Evolutionary conservation across 768 basidiomycete genomes (phyloP).

Genomic region (Arthromyces matolae): DNA sequence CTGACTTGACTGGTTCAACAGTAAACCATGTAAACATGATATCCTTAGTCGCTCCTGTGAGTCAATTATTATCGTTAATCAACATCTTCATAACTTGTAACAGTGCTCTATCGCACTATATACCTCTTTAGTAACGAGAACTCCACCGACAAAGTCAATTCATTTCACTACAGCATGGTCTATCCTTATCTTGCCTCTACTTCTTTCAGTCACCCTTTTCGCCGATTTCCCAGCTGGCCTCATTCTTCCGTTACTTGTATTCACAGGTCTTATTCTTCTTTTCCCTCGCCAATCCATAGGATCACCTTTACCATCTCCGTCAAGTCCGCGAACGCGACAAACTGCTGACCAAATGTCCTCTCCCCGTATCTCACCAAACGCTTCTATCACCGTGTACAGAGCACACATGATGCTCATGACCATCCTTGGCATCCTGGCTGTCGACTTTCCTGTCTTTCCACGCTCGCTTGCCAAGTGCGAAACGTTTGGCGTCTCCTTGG

Average conservation of each 20-base stretch:
- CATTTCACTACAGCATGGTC: constrained; percentile 52
- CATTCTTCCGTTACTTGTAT: constrained; percentile 43
- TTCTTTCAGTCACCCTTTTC: constrained; percentile 77
- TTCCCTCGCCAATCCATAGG: constrained; percentile 39
- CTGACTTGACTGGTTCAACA: constrained; percentile 67
- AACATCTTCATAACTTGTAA: background rate
- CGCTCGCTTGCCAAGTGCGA: constrained; percentile 88
- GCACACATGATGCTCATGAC: constrained; percentile 97
- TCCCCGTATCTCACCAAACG: constrained; percentile 43
- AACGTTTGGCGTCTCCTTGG: constrained; percentile 91
- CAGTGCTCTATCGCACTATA: constrained; percentile 75
- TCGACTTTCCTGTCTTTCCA: constrained; percentile 93
- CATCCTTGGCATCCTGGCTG: constrained; percentile 84
- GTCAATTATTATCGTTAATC: constrained; percentile 7
- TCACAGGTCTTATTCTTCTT: constrained; percentile 41
- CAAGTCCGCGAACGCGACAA: constrained; percentile 6
- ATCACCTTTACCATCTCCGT: constrained; percentile 49
- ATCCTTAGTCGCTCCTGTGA: constrained; percentile 39
- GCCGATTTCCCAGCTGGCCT: constrained; percentile 55
- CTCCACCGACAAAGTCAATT: constrained; percentile 33
- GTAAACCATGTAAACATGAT: constrained; percentile 66
- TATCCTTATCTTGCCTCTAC: constrained; percentile 70
- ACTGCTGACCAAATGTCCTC: constrained; percentile 1
- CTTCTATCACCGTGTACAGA: constrained; percentile 83
- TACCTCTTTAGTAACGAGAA: constrained; percentile 51